Evolutionary conservation across 257 asterid genomes (phyloP), one percentile per base, ranked within the genome.

Genomic region (Penstemon eatonii): DNA sequence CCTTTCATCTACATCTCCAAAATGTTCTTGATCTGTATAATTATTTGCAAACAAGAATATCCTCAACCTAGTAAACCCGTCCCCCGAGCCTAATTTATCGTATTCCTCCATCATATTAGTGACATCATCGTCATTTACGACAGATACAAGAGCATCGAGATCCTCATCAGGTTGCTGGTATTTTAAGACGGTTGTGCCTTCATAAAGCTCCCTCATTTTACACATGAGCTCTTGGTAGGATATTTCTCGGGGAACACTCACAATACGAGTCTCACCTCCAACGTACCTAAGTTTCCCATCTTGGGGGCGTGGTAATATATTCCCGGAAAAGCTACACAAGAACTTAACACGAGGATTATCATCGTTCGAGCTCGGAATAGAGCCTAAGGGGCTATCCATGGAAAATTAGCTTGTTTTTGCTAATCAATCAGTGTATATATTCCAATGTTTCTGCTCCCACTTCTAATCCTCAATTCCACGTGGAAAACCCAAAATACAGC

Each of bases 151-250:
- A 13, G 99, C 99, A 74, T 94, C 99, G 43, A 94, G 96, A 78
- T 94, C 99, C 84, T 94, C 99, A 53, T 94, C 97, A 0, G 99
- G 97, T 63, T 94, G 99, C 81, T 94, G 99, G 70, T 94, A 94
- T 71, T 94, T 94, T 68, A 91, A 75, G 60, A 89, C 80, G 0
- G 80, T 61, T 6, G 86, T 95, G 19, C 89, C 95, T 43, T 94
- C 97, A 25, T 74, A 91, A 41, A 94, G 87, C 87, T 94, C 99
- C 79, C 86, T 82, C 99, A 94, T 89, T 83, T 83, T 94, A 15
- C 64, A 81, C 95, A 94, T 94, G 11, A 94, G 92, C 51, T 94
- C 96, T 42, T 90, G 91, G 56, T 75, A 94, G 58, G 81, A 71
- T 60, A 91, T 89, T 76, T 94, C 89, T 3, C 93, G 95, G 0